phyloP scores from a whole-genome alignment of 169 alveolate genomes.

The Plasmodium relictum region DNA sequence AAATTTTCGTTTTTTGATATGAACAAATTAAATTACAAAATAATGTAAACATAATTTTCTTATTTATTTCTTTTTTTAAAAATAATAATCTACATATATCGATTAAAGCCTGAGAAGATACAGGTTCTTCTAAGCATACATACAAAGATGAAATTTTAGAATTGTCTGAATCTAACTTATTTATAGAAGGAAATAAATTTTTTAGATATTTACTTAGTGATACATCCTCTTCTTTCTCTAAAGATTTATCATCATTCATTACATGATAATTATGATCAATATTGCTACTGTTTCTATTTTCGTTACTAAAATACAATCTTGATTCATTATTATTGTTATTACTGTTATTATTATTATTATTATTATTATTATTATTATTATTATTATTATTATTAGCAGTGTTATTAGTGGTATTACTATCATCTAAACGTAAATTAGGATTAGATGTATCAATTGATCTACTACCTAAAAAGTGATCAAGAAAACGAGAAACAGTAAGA shows the following conservation, averaged over 20 bases:
- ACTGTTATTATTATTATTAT: background rate
- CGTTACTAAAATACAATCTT: constrained; percentile 16
- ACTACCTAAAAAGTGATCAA: constrained; percentile 59
- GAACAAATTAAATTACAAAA: constrained; percentile 77
- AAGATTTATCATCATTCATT: constrained; percentile 43
- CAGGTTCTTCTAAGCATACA: constrained; percentile 77
- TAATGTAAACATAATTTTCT: constrained; percentile 81
- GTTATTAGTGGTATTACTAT: constrained; percentile 2
- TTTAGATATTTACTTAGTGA: constrained; percentile 71
- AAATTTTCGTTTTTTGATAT: constrained; percentile 66
- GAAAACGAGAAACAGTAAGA: constrained; percentile 55
- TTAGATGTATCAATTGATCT: constrained; percentile 13
- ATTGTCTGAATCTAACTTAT: constrained; percentile 21
- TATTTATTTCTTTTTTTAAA: constrained; percentile 85
- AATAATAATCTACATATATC: constrained; percentile 84
- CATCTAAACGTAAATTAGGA: constrained; percentile 20
- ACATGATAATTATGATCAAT: constrained; percentile 32
- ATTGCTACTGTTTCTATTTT: constrained; percentile 35
- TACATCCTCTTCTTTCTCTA: constrained; percentile 76
- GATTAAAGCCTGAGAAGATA: constrained; percentile 77
- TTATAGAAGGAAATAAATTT: constrained; percentile 48
- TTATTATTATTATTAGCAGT: background rate
- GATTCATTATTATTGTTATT: constrained; percentile 5
- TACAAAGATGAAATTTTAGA: constrained; percentile 50
- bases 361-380: background rate